A percentile compares a stretch with the other conserved stretches of the same genome.
These are phyloP conservation scores for Endocalyx cinctus DNA, from an alignment of 2,329 filamentous ascomycete genomes.

Conservation along the genomic window DNA sequence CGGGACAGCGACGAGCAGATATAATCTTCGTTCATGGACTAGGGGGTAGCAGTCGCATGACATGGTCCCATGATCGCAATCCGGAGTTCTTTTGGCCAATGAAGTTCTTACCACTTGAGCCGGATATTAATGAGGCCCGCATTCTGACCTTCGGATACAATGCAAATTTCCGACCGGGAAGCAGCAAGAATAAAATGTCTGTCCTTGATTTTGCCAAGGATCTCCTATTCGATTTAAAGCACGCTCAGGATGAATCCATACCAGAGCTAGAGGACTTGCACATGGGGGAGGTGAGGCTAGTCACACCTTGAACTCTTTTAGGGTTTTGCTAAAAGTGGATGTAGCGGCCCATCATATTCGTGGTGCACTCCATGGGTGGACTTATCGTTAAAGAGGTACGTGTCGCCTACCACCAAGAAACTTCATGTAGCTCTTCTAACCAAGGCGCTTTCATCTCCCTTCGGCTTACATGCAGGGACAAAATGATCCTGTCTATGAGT, in stretches of 20 bases:
- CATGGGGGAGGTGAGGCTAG: background rate
- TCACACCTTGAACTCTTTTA: too few species aligned
- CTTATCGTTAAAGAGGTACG: background rate
- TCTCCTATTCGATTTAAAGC: background rate
- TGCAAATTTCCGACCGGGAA: constrained; percentile 9
- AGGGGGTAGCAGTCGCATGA: constrained; percentile 13
- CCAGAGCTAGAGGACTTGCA: too few species aligned
- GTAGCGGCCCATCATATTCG: too few species aligned
- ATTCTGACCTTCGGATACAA: constrained; percentile 22
- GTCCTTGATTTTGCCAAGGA: background rate
- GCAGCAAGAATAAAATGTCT: background rate
- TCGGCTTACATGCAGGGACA: constrained; percentile 4
- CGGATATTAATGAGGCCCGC: constrained; percentile 11
- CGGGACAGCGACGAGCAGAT: constrained; percentile 11
- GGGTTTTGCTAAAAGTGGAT: too few species aligned
- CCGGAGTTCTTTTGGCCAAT: constrained; percentile 15
- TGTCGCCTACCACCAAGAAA: too few species aligned
- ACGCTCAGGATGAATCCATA: background rate
- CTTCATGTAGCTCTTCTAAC: too few species aligned
- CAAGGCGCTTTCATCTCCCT: background rate
- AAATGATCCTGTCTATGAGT: constrained; percentile 1
- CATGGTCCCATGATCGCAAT: constrained; percentile 17
- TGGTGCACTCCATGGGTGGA: background rate
- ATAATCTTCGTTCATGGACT: constrained; percentile 24
- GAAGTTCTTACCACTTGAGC: constrained; percentile 14